A percentile compares a stretch with the other conserved stretches of the same genome.
Conservation (phyloP, 192 early-diverging fungal genomes). For the Coemansia sp. region DNA sequence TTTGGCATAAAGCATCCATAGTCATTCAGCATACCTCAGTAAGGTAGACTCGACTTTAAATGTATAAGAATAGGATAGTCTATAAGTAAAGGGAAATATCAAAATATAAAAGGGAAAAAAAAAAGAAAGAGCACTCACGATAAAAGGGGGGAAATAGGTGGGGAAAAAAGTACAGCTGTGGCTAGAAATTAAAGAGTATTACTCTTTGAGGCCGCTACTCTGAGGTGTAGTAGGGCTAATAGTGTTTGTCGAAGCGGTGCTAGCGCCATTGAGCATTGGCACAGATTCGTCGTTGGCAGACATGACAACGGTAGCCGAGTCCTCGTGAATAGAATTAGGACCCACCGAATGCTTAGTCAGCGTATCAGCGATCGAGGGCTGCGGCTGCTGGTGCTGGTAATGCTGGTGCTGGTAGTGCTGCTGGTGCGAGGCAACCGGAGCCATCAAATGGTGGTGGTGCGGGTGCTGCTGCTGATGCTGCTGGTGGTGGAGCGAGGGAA, state of each 20-base stretch:
- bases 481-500: conserved; percentile 11
- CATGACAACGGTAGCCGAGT: conserved; percentile 1
- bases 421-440: conserved; percentile 1
- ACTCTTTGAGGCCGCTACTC: conserved; percentile 26
- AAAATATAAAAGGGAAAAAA: not conserved
- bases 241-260: conserved; percentile 18
- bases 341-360: conserved; percentile 4
- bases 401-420: conserved; percentile 7
- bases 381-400: conserved; percentile 8
- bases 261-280: conserved; percentile 4
- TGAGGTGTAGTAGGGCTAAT: conserved; percentile 36
- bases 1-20: not conserved
- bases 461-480: not conserved
- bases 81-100: not conserved
- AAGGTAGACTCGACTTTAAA: not conserved
- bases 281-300: conserved; percentile 5
- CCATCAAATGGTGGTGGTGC: conserved; percentile 11
- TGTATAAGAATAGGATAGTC: not conserved
- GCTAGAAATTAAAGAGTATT: not conserved
- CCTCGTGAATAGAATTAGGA: conserved; percentile 3
- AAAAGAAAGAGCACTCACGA: not conserved
- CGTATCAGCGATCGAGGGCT: not conserved
- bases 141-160: not conserved
- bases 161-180: conserved; percentile 6
- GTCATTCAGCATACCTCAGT: not conserved